phyloP scores from a whole-genome alignment of 306 rosid genomes.

The Dryas alaskensis region DNA sequence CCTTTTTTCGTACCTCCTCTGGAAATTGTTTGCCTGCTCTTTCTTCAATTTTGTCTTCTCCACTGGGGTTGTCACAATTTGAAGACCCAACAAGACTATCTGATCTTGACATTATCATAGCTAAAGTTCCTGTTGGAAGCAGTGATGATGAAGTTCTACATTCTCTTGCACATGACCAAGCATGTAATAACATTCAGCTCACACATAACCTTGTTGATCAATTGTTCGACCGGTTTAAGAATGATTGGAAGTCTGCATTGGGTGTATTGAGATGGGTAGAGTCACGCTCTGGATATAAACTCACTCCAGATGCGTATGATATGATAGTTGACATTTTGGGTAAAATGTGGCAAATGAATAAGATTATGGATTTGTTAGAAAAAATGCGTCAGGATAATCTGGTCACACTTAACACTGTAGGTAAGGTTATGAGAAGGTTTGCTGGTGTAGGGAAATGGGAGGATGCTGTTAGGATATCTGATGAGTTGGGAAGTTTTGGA shows the following conservation, averaged over 20 bases:
- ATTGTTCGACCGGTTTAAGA: slow-evolving; percentile 61
- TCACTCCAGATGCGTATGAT: slow-evolving; percentile 53
- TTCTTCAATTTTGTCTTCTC: slow-evolving; percentile 25
- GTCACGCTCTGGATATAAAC: slow-evolving; percentile 41
- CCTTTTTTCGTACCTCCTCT: slow-evolving; percentile 23
- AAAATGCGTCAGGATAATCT: slow-evolving; percentile 47
- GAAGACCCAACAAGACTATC: slow-evolving; percentile 28
- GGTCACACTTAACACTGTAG: slow-evolving; percentile 48
- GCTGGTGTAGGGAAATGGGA: slow-evolving; percentile 79
- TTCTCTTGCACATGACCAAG: slow-evolving; percentile 45
- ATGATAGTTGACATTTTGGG: slow-evolving; percentile 71
- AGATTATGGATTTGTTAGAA: slow-evolving; percentile 44
- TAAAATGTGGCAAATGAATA: slow-evolving; percentile 66
- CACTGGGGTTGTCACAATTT: slow-evolving; percentile 22
- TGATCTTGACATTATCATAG: slow-evolving; percentile 46
- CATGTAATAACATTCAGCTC: slow-evolving; percentile 38
- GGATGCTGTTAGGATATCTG: slow-evolving; percentile 67
- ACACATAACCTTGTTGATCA: slow-evolving; percentile 42
- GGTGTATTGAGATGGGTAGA: slow-evolving; percentile 78
- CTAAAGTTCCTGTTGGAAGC: slow-evolving; percentile 45
- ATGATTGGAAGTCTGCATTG: slow-evolving; percentile 87
- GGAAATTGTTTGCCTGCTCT: slow-evolving; percentile 15
- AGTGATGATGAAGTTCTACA: slow-evolving; percentile 52
- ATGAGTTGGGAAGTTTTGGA: slow-evolving; percentile 56
- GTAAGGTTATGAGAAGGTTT: slow-evolving; percentile 77